Percentiles rank a stretch among this genome's conserved stretches.
Evolutionary conservation across 192 early-diverging fungal genomes (phyloP).

Genomic region (Coemansia sp.): DNA sequence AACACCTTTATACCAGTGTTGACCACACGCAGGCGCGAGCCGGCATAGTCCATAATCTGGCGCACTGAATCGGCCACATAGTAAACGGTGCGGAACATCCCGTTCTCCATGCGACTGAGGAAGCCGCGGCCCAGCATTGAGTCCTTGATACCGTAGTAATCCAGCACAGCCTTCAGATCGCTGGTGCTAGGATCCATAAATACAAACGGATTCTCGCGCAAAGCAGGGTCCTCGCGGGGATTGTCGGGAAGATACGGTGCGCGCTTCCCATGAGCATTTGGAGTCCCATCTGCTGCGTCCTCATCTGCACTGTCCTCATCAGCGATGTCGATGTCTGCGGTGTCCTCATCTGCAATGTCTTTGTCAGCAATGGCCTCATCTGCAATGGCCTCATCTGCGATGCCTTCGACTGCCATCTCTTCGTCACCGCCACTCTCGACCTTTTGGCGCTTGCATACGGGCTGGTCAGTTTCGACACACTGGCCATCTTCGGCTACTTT

Average conservation of each 20-base stretch:
- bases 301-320: background rate
- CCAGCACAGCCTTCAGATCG: constrained; percentile 64
- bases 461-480: background rate
- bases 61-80: constrained; percentile 83
- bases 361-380: background rate
- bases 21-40: constrained; percentile 69
- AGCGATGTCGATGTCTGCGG: background rate
- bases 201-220: constrained; percentile 85
- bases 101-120: constrained; percentile 81
- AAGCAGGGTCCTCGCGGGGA: constrained; percentile 48
- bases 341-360: no score
- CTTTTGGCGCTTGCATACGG: constrained; percentile 12
- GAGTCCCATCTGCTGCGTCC: background rate
- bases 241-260: constrained; percentile 44
- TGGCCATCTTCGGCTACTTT: background rate
- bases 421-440: background rate
- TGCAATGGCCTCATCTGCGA: no score
- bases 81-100: constrained; percentile 73
- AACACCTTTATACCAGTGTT: constrained; percentile 94
- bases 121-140: constrained; percentile 81
- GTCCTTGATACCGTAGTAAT: constrained; percentile 74
- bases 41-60: constrained; percentile 63
- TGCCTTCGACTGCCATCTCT: no score
- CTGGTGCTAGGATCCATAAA: constrained; percentile 65
- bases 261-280: constrained; percentile 10